Conservation (phyloP, 805 yeast species). For the Wickerhamiella domercqiae region DNA sequence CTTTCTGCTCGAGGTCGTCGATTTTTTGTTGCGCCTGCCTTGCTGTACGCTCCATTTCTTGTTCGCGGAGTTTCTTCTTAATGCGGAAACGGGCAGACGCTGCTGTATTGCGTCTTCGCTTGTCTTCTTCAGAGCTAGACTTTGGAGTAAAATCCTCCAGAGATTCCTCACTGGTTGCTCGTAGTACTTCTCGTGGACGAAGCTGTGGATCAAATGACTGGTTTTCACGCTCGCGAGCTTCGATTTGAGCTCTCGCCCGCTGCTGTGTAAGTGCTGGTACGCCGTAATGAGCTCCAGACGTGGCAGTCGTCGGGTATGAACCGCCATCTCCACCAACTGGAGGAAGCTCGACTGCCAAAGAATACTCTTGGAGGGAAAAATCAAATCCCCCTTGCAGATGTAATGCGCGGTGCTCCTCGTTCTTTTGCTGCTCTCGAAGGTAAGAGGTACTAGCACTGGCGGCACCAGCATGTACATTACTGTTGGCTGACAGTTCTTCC, state of each 20-base stretch:
- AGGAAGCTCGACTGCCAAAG: slow-evolving; percentile 23
- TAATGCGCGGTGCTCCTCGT: no score
- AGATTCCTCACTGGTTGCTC: neutral
- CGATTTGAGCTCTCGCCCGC: neutral
- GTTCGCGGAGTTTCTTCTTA: slow-evolving; percentile 83
- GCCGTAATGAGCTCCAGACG: slow-evolving; percentile 12
- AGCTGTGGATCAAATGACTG: slow-evolving; percentile 4
- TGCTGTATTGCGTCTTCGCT: slow-evolving; percentile 77
- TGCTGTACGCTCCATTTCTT: slow-evolving; percentile 68
- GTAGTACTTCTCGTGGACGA: neutral
- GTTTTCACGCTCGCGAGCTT: neutral
- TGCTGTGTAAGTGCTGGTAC: slow-evolving; percentile 1
- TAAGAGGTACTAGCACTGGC: slow-evolving; percentile 1
- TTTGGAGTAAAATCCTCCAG: neutral
- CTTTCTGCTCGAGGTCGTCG: slow-evolving; percentile 47
- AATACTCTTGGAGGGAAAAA: slow-evolving; percentile 21
- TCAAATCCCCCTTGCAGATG: no score
- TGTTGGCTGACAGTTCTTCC: neutral
- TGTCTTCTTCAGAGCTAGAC: slow-evolving; percentile 39
- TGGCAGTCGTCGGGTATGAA: slow-evolving; percentile 8
- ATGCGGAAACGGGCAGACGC: slow-evolving; percentile 89
- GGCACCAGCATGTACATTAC: slow-evolving; percentile 1
- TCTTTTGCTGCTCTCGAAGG: no score
- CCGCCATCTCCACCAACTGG: no score
- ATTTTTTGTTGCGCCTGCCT: slow-evolving; percentile 59